These are phyloP conservation scores for Pyrenochaeta sp. DNA, from an alignment of 2,329 filamentous ascomycete genomes.

Conservation along the genomic window DNA sequence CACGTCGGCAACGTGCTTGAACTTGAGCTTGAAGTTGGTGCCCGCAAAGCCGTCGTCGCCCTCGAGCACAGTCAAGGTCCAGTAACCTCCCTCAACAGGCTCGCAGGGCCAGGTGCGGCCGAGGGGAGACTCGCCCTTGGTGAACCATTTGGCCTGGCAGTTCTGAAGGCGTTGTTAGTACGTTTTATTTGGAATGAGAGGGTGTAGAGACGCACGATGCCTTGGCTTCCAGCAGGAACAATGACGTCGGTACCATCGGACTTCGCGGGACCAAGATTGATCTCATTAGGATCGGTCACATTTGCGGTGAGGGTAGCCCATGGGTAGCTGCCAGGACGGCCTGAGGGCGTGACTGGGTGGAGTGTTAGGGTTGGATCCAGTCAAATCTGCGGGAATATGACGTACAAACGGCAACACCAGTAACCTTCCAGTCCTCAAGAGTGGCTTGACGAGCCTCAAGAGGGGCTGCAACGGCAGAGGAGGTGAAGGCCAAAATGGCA, in stretches of 20 bases:
- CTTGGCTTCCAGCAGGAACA: constrained; percentile 24
- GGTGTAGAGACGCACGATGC: constrained; percentile 7
- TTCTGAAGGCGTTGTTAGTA: constrained; percentile 13
- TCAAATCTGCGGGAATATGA: neutral
- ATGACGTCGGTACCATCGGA: constrained; percentile 13
- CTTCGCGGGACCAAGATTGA: constrained; percentile 16
- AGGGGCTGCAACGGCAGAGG: constrained; percentile 12
- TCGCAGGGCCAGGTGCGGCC: constrained; percentile 37
- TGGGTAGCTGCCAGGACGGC: constrained; percentile 26
- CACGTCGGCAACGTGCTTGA: constrained; percentile 26
- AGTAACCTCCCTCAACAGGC: constrained; percentile 25
- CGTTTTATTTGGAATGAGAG: neutral
- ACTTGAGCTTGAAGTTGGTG: constrained; percentile 30
- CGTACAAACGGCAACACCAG: constrained; percentile 1
- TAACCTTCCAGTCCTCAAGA: constrained; percentile 32
- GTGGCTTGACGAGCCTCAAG: constrained; percentile 15
- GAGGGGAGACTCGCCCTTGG: constrained; percentile 15
- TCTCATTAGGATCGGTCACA: constrained; percentile 37
- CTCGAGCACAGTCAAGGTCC: constrained; percentile 28
- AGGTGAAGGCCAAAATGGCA: constrained; percentile 16
- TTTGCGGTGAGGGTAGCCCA: constrained; percentile 30
- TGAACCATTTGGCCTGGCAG: constrained; percentile 35
- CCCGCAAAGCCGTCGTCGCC: constrained; percentile 12
- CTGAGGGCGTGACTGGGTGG: constrained; percentile 12
- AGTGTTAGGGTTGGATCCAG: constrained; percentile 3